Evolutionary conservation across 192 early-diverging fungal genomes (phyloP).

Genomic region (Entomortierella beljakovae): DNA sequence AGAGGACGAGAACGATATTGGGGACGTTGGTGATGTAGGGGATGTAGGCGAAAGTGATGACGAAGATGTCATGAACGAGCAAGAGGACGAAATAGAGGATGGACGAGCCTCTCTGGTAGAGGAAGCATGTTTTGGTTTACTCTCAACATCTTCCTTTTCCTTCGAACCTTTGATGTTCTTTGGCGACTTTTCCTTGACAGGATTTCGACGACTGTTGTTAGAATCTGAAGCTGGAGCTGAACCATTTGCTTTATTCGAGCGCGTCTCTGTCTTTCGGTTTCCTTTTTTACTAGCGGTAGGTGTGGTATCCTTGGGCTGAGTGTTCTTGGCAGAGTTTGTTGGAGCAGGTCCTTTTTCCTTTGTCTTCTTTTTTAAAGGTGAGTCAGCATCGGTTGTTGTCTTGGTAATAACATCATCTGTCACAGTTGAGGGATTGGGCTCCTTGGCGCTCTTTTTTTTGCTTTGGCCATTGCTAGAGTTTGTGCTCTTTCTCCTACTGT

Average conservation of each 20-base stretch:
- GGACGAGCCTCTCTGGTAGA: constrained; percentile 14
- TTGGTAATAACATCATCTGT: background rate
- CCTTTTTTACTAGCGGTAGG: background rate
- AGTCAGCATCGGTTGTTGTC: background rate
- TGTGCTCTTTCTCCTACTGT: background rate
- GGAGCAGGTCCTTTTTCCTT: background rate
- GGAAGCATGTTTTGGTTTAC: background rate
- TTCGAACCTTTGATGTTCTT: constrained; percentile 5
- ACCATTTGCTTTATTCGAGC: background rate
- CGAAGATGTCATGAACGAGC: constrained; percentile 35
- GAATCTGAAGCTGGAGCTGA: background rate
- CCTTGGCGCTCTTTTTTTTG: constrained; percentile 26
- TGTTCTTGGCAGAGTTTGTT: constrained; percentile 14
- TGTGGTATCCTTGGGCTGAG: background rate
- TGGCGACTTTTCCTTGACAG: background rate
- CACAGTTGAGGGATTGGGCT: constrained; percentile 9
- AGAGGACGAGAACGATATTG: constrained; percentile 3
- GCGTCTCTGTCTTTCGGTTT: background rate
- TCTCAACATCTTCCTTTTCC: background rate
- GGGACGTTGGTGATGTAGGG: constrained; percentile 17
- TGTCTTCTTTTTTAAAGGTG: background rate
- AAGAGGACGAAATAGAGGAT: constrained; percentile 30
- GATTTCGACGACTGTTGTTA: background rate
- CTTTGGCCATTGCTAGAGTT: constrained; percentile 4
- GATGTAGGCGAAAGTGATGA: constrained; percentile 32